phyloP scores from a whole-genome alignment of 116 monocot species.

The Phalaenopsis hybrid region DNA sequence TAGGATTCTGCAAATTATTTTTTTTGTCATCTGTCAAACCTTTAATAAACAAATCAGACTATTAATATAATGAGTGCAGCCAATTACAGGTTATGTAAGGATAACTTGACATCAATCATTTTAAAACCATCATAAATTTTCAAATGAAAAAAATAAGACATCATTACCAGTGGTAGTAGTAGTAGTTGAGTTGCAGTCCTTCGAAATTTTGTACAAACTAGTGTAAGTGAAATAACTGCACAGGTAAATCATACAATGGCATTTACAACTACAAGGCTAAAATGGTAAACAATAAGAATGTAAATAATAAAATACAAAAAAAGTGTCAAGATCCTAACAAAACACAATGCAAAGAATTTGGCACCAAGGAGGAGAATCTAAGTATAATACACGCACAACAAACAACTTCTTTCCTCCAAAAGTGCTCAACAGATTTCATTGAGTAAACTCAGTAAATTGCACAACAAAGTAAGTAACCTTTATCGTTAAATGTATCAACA shows the following conservation, averaged over 20 bases:
- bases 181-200: slow-evolving; percentile 18
- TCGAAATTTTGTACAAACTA: slow-evolving; percentile 62
- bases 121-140: neutral
- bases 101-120: neutral
- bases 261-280: slow-evolving; percentile 5
- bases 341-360: neutral
- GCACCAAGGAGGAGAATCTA: neutral
- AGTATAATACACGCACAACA: neutral
- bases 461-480: neutral
- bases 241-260: slow-evolving; percentile 1
- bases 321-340: neutral
- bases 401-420: neutral
- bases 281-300: neutral
- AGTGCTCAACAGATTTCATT: neutral
- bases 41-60: neutral
- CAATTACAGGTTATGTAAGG: neutral
- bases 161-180: slow-evolving; percentile 24
- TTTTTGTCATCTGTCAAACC: slow-evolving; percentile 1
- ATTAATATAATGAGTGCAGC: neutral
- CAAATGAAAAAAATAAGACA: slow-evolving; percentile 3
- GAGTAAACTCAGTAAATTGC: neutral
- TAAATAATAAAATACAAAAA: neutral
- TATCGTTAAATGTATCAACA: neutral
- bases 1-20: neutral
- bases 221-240: slow-evolving; percentile 81